phyloP scores from a whole-genome alignment of 495 filamentous ascomycete species.

The Penicillium turbatum region DNA sequence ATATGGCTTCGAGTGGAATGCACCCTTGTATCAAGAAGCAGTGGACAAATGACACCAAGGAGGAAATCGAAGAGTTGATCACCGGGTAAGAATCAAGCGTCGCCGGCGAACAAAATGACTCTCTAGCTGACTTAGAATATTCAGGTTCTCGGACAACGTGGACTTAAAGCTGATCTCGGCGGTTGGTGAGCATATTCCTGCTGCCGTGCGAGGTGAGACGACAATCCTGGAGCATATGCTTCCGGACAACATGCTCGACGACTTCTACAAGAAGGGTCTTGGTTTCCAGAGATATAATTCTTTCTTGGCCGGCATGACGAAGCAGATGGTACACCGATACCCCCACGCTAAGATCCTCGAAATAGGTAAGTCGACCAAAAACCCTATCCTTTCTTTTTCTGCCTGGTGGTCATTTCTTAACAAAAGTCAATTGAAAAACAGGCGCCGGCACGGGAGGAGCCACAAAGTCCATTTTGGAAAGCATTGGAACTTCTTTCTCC shows the following conservation, averaged over 20 bases:
- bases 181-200: slow-evolving; percentile 31
- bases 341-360: not conserved
- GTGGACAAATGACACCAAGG: not conserved
- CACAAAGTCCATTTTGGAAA: slow-evolving; percentile 29
- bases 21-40: not conserved
- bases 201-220: slow-evolving; percentile 31
- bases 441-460: slow-evolving; percentile 33
- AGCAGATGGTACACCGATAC: slow-evolving; percentile 32
- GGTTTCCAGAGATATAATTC: slow-evolving; percentile 15
- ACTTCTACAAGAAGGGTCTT: slow-evolving; percentile 30
- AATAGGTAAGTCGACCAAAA: too few relatives aligned
- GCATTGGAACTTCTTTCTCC: not conserved
- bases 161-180: not conserved
- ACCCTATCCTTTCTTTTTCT: too few relatives aligned
- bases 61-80: too few relatives aligned
- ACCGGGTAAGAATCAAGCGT: too few relatives aligned
- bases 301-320: slow-evolving; percentile 13
- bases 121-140: too few relatives aligned
- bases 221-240: slow-evolving; percentile 37
- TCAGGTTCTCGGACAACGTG: not conserved
- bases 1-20: not conserved
- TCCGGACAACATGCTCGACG: slow-evolving; percentile 28
- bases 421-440: too few relatives aligned
- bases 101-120: too few relatives aligned
- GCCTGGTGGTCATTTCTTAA: too few relatives aligned